Evolutionary conservation across 2,329 filamentous ascomycete species (phyloP).

Genomic region (Pestalotiopsis sp.): DNA sequence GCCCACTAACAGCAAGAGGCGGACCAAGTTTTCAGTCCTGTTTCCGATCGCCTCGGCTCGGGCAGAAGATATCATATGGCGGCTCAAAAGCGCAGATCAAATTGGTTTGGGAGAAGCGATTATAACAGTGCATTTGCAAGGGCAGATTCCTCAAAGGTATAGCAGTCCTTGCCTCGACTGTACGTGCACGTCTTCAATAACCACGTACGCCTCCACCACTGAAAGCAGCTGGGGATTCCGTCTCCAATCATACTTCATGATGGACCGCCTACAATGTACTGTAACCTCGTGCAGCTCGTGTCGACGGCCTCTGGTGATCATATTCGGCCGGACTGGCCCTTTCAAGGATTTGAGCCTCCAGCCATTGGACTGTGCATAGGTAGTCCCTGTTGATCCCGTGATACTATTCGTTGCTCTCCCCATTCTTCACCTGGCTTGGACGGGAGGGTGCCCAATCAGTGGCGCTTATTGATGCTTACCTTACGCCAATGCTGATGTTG

Average conservation of each 20-base stretch:
- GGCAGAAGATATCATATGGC: neutral
- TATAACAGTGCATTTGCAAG: neutral
- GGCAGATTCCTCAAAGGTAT: neutral
- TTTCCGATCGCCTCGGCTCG: constrained; percentile 6
- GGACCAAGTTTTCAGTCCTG: neutral
- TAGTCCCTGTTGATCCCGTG: neutral
- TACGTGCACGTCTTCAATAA: too few relatives aligned
- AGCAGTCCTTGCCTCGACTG: too few relatives aligned
- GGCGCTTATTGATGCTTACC: neutral
- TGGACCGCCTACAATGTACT: neutral
- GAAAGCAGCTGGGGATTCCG: neutral
- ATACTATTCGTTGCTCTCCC: neutral
- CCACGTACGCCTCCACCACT: neutral
- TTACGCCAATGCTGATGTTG: neutral
- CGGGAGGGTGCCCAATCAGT: neutral
- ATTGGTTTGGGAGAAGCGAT: neutral
- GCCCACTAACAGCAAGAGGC: neutral
- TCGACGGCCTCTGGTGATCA: neutral
- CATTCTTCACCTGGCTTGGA: neutral
- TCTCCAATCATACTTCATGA: neutral
- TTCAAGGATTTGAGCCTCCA: neutral
- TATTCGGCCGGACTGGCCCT: neutral
- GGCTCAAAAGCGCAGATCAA: neutral
- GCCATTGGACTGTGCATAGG: neutral
- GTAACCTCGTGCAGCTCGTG: neutral